Evolutionary conservation across 345 rosid species (phyloP).

Genomic region (Streptanthus diversifolius): DNA sequence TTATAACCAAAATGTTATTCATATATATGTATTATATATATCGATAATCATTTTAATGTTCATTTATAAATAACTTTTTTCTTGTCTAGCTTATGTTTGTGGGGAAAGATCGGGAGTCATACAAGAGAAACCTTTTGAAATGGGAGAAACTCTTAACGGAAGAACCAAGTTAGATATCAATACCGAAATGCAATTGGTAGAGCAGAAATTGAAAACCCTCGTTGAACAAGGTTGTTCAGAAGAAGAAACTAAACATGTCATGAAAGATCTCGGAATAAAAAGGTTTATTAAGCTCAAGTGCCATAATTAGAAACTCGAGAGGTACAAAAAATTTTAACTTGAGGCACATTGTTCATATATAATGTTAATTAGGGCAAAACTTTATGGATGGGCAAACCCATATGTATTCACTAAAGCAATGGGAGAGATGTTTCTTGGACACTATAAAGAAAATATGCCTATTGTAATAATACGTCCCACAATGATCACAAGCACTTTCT

Average conservation of each 20-base stretch:
- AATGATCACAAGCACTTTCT: constrained; percentile 68
- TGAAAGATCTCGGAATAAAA: constrained; percentile 17
- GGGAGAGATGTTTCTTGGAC: constrained; percentile 66
- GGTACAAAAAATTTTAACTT: not conserved
- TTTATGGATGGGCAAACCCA: not conserved
- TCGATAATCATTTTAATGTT: not conserved
- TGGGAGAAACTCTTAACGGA: constrained; percentile 16
- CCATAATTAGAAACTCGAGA: constrained; percentile 29
- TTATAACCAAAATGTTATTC: not conserved
- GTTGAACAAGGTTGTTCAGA: not conserved
- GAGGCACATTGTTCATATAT: not conserved
- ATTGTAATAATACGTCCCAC: constrained; percentile 65
- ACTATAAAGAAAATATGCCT: constrained; percentile 43
- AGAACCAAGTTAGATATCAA: constrained; percentile 1
- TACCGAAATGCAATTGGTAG: constrained; percentile 1
- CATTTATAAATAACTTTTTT: not conserved
- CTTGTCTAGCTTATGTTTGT: not conserved
- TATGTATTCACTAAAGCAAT: not conserved
- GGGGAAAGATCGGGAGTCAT: not conserved
- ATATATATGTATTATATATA: not conserved
- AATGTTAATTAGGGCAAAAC: constrained; percentile 50
- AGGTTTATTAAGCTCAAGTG: constrained; percentile 6
- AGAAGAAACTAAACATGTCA: not conserved
- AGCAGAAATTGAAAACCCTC: not conserved
- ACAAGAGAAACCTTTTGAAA: constrained; percentile 15